phyloP scores from a whole-genome alignment of 768 basidiomycete species.

The Psilocybe cyanescens region DNA sequence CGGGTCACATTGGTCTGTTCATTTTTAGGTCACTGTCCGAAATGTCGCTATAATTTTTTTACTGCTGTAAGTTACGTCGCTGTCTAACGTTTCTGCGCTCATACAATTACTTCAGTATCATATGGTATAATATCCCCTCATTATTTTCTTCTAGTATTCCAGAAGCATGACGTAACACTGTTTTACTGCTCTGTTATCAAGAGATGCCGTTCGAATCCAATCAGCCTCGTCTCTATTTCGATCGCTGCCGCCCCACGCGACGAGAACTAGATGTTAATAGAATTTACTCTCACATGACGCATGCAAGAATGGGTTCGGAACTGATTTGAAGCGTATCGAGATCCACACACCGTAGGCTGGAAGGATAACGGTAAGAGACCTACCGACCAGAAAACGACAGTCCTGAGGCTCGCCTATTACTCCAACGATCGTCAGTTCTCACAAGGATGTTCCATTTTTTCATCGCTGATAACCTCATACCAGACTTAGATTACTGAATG shows the following conservation, averaged over 20 bases:
- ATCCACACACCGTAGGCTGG: constrained; percentile 4
- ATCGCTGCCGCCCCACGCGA: constrained; percentile 11
- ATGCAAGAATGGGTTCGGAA: constrained; percentile 11
- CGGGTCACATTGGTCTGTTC: not conserved
- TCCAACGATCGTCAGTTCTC: not conserved
- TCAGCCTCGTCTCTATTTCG: constrained; percentile 7
- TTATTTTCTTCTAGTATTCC: not conserved
- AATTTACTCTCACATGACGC: constrained; percentile 13
- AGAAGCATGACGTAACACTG: not conserved
- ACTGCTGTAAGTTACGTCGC: not conserved
- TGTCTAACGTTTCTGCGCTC: not conserved
- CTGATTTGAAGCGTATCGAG: constrained; percentile 14
- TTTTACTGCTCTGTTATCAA: not conserved
- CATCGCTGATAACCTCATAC: not conserved
- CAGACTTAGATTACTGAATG: not conserved
- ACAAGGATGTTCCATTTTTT: not conserved
- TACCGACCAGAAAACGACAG: not conserved
- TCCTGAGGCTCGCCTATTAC: not conserved
- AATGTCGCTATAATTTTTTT: not conserved
- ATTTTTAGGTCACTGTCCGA: not conserved
- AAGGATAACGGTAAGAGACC: not conserved
- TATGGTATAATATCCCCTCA: not conserved
- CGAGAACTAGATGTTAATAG: constrained; percentile 13
- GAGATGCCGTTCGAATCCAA: constrained; percentile 7
- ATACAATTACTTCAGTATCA: not conserved